Percentiles rank a stretch among this genome's conserved stretches.
phyloP scores from a whole-genome alignment of 306 rosid genomes.

The Cercis canadensis region DNA sequence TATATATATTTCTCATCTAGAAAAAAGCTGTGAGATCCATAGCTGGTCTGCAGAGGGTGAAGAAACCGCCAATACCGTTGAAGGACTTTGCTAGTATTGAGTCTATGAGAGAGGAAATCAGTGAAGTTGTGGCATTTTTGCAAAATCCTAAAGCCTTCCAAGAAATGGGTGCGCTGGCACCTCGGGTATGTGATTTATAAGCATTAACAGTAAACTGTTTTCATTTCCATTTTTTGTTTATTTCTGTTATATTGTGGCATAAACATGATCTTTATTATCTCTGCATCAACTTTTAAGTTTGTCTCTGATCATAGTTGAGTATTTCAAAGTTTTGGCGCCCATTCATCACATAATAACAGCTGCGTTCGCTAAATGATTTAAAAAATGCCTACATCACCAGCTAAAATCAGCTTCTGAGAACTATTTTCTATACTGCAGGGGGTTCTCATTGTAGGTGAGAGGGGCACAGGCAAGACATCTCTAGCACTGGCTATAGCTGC shows the following conservation, averaged over 20 bases:
- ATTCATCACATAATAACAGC: slow-evolving; percentile 17
- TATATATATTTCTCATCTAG: slow-evolving; percentile 20
- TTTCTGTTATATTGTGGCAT: slow-evolving; percentile 24
- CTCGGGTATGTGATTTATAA: slow-evolving; percentile 74
- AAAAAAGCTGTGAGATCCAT: slow-evolving; percentile 41
- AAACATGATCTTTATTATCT: slow-evolving; percentile 3
- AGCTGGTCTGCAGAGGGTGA: slow-evolving; percentile 83
- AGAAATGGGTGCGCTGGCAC: slow-evolving; percentile 97
- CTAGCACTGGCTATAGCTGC: slow-evolving; percentile 97
- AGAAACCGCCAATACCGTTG: slow-evolving; percentile 93
- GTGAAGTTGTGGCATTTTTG: slow-evolving; percentile 91
- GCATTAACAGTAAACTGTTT: slow-evolving; percentile 7
- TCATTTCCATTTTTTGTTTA: slow-evolving; percentile 10
- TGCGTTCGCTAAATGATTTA: slow-evolving; percentile 25
- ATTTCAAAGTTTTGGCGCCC: slow-evolving; percentile 19
- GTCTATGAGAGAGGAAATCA: slow-evolving; percentile 94
- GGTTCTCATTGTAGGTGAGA: slow-evolving; percentile 93
- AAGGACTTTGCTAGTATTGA: slow-evolving; percentile 86
- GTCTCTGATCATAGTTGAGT: not conserved
- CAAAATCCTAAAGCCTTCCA: slow-evolving; percentile 90
- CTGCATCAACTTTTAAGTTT: slow-evolving; percentile 23
- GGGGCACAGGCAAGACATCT: slow-evolving; percentile 99
- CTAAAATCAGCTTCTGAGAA: slow-evolving; percentile 33
- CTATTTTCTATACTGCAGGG: slow-evolving; percentile 69
- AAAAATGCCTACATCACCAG: slow-evolving; percentile 24